Evolutionary conservation across 495 filamentous ascomycete species (phyloP), one percentile per base, ranked within the genome.

Genomic region (Platismatia glauca): DNA sequence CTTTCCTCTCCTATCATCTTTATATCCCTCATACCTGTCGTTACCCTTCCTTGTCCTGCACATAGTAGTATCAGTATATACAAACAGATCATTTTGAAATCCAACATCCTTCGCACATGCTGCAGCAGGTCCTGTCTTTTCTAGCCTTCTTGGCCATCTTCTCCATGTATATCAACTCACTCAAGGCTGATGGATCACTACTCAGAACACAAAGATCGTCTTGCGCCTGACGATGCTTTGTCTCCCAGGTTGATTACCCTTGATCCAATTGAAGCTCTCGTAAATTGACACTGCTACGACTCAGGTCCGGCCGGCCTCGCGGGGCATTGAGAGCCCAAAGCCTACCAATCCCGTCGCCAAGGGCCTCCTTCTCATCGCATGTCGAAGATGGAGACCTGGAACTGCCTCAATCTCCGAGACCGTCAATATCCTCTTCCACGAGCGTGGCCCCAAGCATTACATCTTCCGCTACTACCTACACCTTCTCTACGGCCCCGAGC

Each of bases 341-440:
- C 33, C 39, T 65, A 37, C 64, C 67, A 15, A 48, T 65, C 34
- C 58, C 59, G 22, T 38, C 50, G 6, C 64, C 65, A 22, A 65
- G 59, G 34, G 58, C 39, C 22, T 63, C 65, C 44, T 34, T 67
- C 31, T 46, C 65, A 16, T 46, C 60, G 31, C 37, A 62, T 39
- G 41, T 57, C 57, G 27, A 52, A 39, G 52, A 65, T 50, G 55
- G 39, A 31, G 22, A 60, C 29, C 33, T 34, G 20, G 20, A 57
- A 20, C 41, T 33, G 24, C 37, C 29, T 6, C 34, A 50, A 24
- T 59, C 52, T 20, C 58, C 63, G 24, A 52, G 60, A 8, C 37
- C 41, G 13, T 61, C 63, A 33, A 55, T 55, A 18, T 65, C 66
- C n/a, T 67, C 68, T 4, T 44, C 43, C 18, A 24, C 57, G 38